Evolutionary conservation across 495 filamentous ascomycete species (phyloP).

Genomic region (Neurospora sp.): DNA sequence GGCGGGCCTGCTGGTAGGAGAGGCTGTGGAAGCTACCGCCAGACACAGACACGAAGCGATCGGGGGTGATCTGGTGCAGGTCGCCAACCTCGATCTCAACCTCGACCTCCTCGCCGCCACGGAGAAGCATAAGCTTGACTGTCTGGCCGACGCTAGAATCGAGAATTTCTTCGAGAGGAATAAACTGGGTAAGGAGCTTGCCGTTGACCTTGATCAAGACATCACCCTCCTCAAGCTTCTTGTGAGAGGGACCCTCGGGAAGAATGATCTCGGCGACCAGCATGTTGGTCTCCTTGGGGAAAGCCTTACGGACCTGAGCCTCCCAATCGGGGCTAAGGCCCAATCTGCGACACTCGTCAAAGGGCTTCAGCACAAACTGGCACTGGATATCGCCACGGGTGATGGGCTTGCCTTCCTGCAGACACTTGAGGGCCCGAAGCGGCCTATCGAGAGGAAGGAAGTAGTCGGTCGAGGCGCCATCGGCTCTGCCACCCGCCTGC

Average conservation of each 20-base stretch:
- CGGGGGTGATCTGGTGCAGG: conserved; percentile 88
- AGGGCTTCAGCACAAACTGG: conserved; percentile 93
- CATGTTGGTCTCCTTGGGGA: conserved; percentile 93
- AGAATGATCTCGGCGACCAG: conserved; percentile 92
- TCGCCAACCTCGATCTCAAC: conserved; percentile 81
- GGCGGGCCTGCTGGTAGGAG: conserved; percentile 89
- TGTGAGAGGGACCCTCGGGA: conserved; percentile 77
- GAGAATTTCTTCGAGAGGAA: conserved; percentile 84
- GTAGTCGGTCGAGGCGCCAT: conserved; percentile 95
- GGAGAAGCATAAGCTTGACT: conserved; percentile 68
- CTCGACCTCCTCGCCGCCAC: conserved; percentile 80
- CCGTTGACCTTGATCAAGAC: conserved; percentile 93
- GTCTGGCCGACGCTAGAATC: conserved; percentile 74
- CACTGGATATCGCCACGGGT: conserved; percentile 92
- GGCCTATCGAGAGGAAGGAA: conserved; percentile 92
- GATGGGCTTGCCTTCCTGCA: conserved; percentile 63
- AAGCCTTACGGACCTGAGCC: conserved; percentile 62
- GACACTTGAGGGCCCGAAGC: conserved; percentile 72
- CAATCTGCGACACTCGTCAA: conserved; percentile 90
- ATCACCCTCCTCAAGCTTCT: conserved; percentile 85
- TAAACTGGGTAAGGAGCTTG: conserved; percentile 87
- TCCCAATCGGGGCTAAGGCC: conserved; percentile 83
- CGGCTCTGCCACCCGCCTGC: conserved; percentile 86
- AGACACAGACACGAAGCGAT: conserved; percentile 87
- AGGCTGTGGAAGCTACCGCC: conserved; percentile 91